Conservation (phyloP, 2,329 filamentous ascomycete species). For the Metarhizium anisopliae region DNA sequence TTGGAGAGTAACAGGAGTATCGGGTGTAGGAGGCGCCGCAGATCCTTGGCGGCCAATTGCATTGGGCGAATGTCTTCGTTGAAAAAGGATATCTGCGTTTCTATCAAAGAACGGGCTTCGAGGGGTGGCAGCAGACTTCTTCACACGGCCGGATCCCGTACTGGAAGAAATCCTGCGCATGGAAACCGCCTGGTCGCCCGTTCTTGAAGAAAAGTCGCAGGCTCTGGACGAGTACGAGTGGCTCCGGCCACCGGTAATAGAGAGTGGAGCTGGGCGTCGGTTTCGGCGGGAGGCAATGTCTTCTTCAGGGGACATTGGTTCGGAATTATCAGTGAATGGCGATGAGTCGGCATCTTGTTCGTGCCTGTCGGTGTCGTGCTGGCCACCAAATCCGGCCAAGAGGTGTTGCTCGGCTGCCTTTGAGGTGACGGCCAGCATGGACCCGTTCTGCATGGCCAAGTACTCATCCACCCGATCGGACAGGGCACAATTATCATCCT, state of each 20-base stretch:
- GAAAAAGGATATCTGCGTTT: constrained; percentile 35
- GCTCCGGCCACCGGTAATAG: constrained; percentile 34
- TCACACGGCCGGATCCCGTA: constrained; percentile 29
- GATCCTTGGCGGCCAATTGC: constrained; percentile 27
- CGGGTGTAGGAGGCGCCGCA: constrained; percentile 39
- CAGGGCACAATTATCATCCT: constrained; percentile 8
- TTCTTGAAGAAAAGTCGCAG: constrained; percentile 35
- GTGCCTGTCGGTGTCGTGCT: background rate
- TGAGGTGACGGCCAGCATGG: constrained; percentile 6
- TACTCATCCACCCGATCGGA: constrained; percentile 11
- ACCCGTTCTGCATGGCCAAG: constrained; percentile 8
- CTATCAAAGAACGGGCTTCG: constrained; percentile 33
- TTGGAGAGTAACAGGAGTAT: constrained; percentile 34
- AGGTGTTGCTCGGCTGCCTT: constrained; percentile 3
- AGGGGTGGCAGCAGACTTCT: constrained; percentile 21
- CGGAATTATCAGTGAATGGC: constrained; percentile 10
- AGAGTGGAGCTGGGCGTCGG: constrained; percentile 34
- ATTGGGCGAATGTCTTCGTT: constrained; percentile 33
- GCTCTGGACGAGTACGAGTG: constrained; percentile 35
- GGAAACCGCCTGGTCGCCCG: constrained; percentile 35
- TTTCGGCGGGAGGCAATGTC: constrained; percentile 47
- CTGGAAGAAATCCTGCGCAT: constrained; percentile 47
- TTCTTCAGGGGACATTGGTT: constrained; percentile 39
- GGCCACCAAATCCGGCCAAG: constrained; percentile 2
- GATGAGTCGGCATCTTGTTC: constrained; percentile 5